Evolutionary conservation across 805 yeast genomes (phyloP).

Genomic region (Ogataea corticis): DNA sequence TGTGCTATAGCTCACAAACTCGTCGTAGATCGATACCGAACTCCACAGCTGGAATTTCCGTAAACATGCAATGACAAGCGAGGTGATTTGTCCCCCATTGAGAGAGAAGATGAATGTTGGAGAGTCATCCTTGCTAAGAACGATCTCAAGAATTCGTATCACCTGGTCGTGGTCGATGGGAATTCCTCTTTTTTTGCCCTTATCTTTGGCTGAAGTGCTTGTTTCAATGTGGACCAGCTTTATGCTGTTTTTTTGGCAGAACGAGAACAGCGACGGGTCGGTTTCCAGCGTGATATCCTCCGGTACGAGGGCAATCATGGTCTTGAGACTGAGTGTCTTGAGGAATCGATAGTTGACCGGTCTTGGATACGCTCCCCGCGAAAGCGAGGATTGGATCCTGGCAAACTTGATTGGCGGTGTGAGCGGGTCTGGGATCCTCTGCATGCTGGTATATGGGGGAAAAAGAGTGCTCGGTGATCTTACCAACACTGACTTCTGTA

Average conservation of each 20-base stretch:
- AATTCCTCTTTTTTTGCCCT: conserved; percentile 80
- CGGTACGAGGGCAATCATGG: conserved; percentile 80
- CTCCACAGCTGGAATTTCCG: conserved; percentile 87
- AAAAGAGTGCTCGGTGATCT: not conserved
- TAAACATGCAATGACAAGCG: conserved; percentile 81
- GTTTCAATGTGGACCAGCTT: conserved; percentile 65
- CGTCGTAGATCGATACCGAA: conserved; percentile 81
- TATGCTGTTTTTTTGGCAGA: conserved; percentile 58
- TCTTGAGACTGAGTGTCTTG: conserved; percentile 60
- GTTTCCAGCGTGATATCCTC: conserved; percentile 58
- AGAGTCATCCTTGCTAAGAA: conserved; percentile 57
- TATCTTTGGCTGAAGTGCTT: conserved; percentile 58
- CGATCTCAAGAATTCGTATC: conserved; percentile 55
- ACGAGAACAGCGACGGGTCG: conserved; percentile 52
- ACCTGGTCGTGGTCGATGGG: conserved; percentile 72
- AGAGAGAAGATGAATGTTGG: conserved; percentile 86
- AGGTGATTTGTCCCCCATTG: conserved; percentile 87
- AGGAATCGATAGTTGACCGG: conserved; percentile 70
- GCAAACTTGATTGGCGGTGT: conserved; percentile 83
- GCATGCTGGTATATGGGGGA: not conserved
- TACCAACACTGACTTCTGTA: too few relatives aligned
- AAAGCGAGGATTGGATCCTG: conserved; percentile 65
- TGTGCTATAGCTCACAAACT: conserved; percentile 74
- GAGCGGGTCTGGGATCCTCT: conserved; percentile 23
- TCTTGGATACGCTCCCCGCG: conserved; percentile 87